phyloP scores from a whole-genome alignment of 768 basidiomycete species.

The Kwoniella mangroviensis region DNA sequence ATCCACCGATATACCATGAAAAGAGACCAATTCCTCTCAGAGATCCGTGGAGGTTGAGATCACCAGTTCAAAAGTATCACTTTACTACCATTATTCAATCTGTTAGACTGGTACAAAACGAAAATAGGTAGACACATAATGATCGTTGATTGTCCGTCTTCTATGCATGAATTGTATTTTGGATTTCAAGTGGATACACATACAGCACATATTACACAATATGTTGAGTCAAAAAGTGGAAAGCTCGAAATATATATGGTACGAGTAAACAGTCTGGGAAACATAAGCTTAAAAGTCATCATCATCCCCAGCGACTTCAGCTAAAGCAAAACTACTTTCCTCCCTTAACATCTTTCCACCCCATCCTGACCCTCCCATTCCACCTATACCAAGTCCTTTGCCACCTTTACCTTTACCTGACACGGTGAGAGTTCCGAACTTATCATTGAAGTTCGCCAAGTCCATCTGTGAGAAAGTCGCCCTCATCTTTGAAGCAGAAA shows the following conservation, averaged over 20 bases:
- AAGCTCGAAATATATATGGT: no score
- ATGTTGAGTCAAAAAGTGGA: no score
- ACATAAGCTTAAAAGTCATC: conserved; percentile 6
- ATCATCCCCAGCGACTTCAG: conserved; percentile 39
- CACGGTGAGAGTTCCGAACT: conserved; percentile 39
- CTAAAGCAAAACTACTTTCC: conserved; percentile 46
- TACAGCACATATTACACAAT: no score
- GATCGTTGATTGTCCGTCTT: no score
- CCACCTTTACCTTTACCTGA: conserved; percentile 18
- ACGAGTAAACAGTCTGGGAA: no score
- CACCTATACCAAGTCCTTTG: conserved; percentile 17
- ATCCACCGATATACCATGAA: not conserved
- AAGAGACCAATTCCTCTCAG: not conserved
- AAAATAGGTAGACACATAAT: no score
- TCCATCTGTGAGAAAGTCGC: conserved; percentile 45
- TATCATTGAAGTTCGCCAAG: conserved; percentile 38
- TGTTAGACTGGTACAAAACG: not conserved
- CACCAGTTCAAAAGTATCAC: not conserved
- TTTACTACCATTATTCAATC: not conserved
- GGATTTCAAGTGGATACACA: no score
- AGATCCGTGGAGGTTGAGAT: not conserved
- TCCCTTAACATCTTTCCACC: conserved; percentile 47
- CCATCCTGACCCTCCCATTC: not conserved
- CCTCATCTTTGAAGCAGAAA: conserved; percentile 35
- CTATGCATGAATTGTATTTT: no score